These are phyloP conservation scores for Calonectria montana DNA, from an alignment of 2,329 filamentous ascomycete genomes.

Conservation along the genomic window DNA sequence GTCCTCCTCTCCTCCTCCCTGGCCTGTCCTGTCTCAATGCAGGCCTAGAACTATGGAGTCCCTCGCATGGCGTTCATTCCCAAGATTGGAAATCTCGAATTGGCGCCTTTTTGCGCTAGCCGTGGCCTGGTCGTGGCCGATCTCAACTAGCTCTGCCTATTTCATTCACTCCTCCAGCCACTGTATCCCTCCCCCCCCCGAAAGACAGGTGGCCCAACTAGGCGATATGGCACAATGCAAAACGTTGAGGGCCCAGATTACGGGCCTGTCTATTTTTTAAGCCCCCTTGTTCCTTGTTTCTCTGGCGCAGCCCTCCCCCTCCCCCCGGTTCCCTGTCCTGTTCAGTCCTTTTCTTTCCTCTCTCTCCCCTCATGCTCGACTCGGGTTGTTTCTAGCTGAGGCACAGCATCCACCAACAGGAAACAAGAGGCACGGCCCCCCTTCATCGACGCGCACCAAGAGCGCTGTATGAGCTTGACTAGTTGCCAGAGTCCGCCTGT, in stretches of 20 bases:
- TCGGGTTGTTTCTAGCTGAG: slow-evolving; percentile 18
- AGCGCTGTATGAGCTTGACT: background rate
- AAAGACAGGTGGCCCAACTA: slow-evolving; percentile 1
- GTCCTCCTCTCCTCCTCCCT: background rate
- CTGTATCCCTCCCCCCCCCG: background rate
- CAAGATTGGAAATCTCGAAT: slow-evolving; percentile 13
- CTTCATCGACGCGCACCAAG: background rate
- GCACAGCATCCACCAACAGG: slow-evolving; percentile 8
- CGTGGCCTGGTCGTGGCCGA: background rate
- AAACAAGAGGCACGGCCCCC: slow-evolving; percentile 16
- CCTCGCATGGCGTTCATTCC: background rate
- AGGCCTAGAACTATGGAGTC: slow-evolving; percentile 8
- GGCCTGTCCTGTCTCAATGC: background rate
- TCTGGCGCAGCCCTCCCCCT: background rate
- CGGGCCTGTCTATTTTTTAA: background rate
- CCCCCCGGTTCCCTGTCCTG: background rate
- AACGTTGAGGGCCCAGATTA: slow-evolving; percentile 24
- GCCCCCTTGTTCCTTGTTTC: slow-evolving; percentile 15
- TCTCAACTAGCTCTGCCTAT: slow-evolving; percentile 5
- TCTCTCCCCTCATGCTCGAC: slow-evolving; percentile 10
- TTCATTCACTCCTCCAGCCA: background rate
- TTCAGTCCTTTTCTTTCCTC: background rate
- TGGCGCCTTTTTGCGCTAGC: background rate
- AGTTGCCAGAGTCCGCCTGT: background rate
- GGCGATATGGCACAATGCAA: slow-evolving; percentile 11